phyloP scores from a whole-genome alignment of 306 rosid species.

The Cicer pinnatifidum region DNA sequence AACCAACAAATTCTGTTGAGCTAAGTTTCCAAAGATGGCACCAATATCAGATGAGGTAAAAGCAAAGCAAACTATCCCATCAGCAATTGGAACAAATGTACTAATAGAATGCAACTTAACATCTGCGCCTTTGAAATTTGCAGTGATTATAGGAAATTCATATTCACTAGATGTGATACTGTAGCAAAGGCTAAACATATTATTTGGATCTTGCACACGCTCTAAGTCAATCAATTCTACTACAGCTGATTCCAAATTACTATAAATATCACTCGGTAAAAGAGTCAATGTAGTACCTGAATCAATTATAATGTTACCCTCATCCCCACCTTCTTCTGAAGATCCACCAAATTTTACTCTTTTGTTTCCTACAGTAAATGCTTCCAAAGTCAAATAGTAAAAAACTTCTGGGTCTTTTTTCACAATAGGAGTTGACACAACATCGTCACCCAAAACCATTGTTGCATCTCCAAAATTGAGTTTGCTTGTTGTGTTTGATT shows the following conservation, averaged over 20 bases:
- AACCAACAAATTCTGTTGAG: conserved; percentile 55
- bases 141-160: conserved; percentile 34
- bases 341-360: neutral
- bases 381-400: conserved; percentile 27
- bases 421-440: conserved; percentile 37
- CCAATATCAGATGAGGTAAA: neutral
- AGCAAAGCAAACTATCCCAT: conserved; percentile 51
- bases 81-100: conserved; percentile 43
- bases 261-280: conserved; percentile 39
- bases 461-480: conserved; percentile 43
- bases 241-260: conserved; percentile 38
- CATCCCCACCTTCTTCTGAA: neutral
- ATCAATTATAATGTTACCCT: conserved; percentile 47
- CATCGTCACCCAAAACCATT: conserved; percentile 35
- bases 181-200: conserved; percentile 34
- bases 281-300: conserved; percentile 46
- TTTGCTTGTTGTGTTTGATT: neutral
- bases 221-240: neutral
- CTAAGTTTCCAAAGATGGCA: conserved; percentile 58
- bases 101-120: conserved; percentile 41
- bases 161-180: neutral
- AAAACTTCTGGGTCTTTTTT: neutral
- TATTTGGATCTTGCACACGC: conserved; percentile 21
- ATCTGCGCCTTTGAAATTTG: conserved; percentile 55
- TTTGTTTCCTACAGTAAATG: conserved; percentile 11